Percentiles rank a stretch among this genome's conserved stretches.
Conservation (phyloP, 169 alveolate species). For the Plasmodium malariae region DNA sequence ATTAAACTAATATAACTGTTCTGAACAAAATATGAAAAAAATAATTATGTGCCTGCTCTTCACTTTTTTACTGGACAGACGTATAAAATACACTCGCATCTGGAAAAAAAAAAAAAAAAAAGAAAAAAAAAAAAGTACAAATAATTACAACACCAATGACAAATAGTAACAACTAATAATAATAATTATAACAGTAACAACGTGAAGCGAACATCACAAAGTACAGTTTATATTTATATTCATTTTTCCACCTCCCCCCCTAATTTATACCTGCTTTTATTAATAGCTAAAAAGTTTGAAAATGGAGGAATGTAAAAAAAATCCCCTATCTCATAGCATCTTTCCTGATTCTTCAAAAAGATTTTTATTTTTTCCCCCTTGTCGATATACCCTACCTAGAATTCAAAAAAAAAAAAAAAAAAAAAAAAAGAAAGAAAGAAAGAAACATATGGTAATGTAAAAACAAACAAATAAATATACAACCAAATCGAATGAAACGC, state of each 20-base stretch:
- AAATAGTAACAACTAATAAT: too few relatives aligned
- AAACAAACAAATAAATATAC: not conserved
- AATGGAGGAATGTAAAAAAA: conserved; percentile 42
- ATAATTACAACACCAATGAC: not conserved
- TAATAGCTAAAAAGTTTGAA: conserved; percentile 10
- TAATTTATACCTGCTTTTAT: conserved; percentile 28
- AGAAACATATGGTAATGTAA: not conserved
- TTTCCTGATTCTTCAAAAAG: conserved; percentile 20
- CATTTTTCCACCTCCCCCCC: not conserved
- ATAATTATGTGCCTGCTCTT: too few relatives aligned
- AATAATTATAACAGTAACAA: too few relatives aligned
- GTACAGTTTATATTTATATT: not conserved
- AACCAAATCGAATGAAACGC: too few relatives aligned
- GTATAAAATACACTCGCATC: conserved; percentile 37
- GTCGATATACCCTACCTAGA: conserved; percentile 34
- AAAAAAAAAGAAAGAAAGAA: not conserved
- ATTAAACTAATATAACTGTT: too few relatives aligned
- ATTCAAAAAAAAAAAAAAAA: conserved; percentile 17
- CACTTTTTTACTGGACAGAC: conserved; percentile 42
- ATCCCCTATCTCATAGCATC: conserved; percentile 31
- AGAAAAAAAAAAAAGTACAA: not conserved
- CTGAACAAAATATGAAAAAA: not conserved
- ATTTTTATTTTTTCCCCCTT: conserved; percentile 44
- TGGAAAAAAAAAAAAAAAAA: not conserved
- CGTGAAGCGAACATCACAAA: too few relatives aligned